A percentile compares a stretch with the other conserved stretches of the same genome.
These are phyloP conservation scores for Physocladia obscura DNA, from an alignment of 192 early-diverging fungal genomes.

Conservation along the genomic window DNA sequence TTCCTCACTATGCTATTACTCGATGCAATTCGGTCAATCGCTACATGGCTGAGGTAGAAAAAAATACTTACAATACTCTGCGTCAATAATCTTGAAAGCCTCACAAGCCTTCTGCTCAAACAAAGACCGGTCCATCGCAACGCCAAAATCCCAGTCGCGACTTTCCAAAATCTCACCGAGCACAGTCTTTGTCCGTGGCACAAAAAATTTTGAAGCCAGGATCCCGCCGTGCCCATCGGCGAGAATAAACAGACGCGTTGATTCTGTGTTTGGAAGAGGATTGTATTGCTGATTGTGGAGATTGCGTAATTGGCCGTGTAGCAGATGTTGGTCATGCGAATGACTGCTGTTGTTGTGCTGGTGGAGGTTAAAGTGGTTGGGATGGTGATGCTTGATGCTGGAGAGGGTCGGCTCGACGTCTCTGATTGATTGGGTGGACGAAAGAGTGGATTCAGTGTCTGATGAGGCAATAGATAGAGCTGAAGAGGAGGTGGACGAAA, in stretches of 20 bases:
- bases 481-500: not conserved
- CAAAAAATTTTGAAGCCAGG: conserved; percentile 48
- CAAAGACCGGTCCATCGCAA: conserved; percentile 22
- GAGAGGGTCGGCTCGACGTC: not conserved
- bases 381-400: too few relatives aligned
- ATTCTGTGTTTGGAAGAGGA: conserved; percentile 3
- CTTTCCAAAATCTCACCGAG: conserved; percentile 36
- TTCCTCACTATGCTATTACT: too few relatives aligned
- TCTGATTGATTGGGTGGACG: conserved; percentile 5
- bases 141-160: conserved; percentile 45
- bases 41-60: too few relatives aligned
- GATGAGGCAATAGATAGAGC: not conserved
- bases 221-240: conserved; percentile 65
- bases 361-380: not conserved
- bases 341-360: not conserved
- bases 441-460: conserved; percentile 24
- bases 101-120: conserved; percentile 35
- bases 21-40: too few relatives aligned
- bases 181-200: conserved; percentile 23
- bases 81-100: conserved; percentile 49
- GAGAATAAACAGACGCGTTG: conserved; percentile 44
- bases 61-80: conserved; percentile 42
- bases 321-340: not conserved
- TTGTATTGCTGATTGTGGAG: not conserved
- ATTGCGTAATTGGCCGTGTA: too few relatives aligned